Evolutionary conservation across 2,329 filamentous ascomycete species (phyloP).

Genomic region (Mycocentrospora acerina): DNA sequence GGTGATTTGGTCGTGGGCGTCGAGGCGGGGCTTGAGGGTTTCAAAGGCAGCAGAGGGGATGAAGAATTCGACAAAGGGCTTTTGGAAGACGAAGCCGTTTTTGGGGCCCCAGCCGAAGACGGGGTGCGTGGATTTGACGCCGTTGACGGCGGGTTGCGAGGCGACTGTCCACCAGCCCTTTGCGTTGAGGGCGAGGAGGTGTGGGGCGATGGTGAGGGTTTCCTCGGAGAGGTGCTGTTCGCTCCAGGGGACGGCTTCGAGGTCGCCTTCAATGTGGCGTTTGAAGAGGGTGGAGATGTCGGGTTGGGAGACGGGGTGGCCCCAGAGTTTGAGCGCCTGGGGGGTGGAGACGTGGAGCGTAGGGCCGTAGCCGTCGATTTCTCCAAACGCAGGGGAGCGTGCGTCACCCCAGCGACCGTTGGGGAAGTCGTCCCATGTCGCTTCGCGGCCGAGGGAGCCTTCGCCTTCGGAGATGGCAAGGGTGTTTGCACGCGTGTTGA

Average conservation of each 20-base stretch:
- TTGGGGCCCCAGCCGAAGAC: constrained; percentile 92
- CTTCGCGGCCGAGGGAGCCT: constrained; percentile 84
- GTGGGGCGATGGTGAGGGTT: constrained; percentile 74
- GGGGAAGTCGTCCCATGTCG: constrained; percentile 98
- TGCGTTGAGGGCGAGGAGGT: constrained; percentile 76
- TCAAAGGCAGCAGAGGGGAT: constrained; percentile 73
- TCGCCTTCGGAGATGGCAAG: constrained; percentile 93
- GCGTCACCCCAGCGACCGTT: constrained; percentile 96
- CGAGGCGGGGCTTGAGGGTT: constrained; percentile 65
- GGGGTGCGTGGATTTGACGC: constrained; percentile 71
- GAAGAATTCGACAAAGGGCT: constrained; percentile 98
- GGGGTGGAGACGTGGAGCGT: constrained; percentile 86
- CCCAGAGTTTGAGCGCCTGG: constrained; percentile 84
- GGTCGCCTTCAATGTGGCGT: constrained; percentile 74
- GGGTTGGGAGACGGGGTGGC: constrained; percentile 65
- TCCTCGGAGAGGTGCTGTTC: constrained; percentile 85
- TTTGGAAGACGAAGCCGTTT: constrained; percentile 95
- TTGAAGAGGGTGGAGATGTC: constrained; percentile 83
- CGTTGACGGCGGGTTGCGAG: constrained; percentile 91
- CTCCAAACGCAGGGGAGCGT: constrained; percentile 81
- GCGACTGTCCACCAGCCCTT: constrained; percentile 95
- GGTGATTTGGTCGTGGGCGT: constrained; percentile 67
- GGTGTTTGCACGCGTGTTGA: constrained; percentile 80
- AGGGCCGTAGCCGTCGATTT: constrained; percentile 98
- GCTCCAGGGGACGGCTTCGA: constrained; percentile 87